phyloP scores from a whole-genome alignment of 2,329 filamentous ascomycete genomes.

The Beauveria sp. region DNA sequence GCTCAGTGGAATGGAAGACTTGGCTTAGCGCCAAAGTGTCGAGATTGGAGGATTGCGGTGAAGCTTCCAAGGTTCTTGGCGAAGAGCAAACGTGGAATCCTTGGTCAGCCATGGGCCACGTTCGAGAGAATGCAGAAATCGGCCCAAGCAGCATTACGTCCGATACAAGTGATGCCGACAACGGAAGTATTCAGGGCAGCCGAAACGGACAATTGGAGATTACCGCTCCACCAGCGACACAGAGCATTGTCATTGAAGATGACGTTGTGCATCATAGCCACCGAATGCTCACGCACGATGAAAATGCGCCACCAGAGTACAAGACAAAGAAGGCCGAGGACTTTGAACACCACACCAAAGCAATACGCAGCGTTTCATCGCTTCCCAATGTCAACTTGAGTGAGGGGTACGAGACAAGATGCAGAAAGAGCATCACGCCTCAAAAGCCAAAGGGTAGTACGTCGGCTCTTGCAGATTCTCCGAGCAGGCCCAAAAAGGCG shows the following conservation, averaged over 20 bases:
- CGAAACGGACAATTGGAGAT: background rate
- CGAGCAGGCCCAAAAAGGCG: background rate
- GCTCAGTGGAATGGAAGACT: conserved; percentile 47
- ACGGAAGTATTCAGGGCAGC: background rate
- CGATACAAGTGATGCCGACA: background rate
- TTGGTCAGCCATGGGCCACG: conserved; percentile 27
- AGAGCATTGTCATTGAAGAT: conserved; percentile 8
- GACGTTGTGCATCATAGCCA: background rate
- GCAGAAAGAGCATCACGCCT: background rate
- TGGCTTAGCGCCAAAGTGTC: conserved; percentile 46
- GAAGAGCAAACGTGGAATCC: conserved; percentile 9
- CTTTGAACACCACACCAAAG: background rate
- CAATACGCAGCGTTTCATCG: conserved; percentile 18
- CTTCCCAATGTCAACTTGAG: conserved; percentile 15
- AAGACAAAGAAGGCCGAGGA: background rate
- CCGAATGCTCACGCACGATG: background rate
- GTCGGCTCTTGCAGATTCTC: conserved; percentile 10
- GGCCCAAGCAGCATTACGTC: conserved; percentile 21
- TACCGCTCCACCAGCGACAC: background rate
- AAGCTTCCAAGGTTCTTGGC: conserved; percentile 5
- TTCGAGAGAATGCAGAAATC: conserved; percentile 44
- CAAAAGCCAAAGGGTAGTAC: conserved; percentile 7
- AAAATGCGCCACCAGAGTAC: conserved; percentile 3
- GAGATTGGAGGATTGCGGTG: conserved; percentile 30
- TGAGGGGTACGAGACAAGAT: background rate